Evolutionary conservation across 2,329 filamentous ascomycete genomes (phyloP), one percentile per base, ranked within the genome.

Genomic region (Ophiostoma montium): DNA sequence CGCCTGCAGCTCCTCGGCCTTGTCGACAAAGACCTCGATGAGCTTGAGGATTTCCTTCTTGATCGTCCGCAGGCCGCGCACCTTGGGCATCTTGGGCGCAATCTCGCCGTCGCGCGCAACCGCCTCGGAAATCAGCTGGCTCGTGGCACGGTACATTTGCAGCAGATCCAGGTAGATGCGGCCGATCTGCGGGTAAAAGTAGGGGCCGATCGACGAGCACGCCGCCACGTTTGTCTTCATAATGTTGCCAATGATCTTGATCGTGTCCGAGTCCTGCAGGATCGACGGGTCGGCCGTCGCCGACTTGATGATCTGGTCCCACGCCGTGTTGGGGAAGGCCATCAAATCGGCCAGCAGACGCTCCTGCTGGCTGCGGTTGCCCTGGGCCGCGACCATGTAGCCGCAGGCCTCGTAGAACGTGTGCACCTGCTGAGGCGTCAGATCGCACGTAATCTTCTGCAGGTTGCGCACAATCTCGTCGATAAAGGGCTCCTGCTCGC

Each of bases 141-240:
- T 96, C n/a, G 90, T 92, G 36, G 90, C 92, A 47, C 88, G 84
- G 66, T 96, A 98, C 94, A 98, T 98, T 60, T 92, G 90, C 50
- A 98, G 72, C 90, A 98, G 96, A 63, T 98, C 92, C 57, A 94
- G 81, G 65, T 96, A 98, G 58, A 98, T 96, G 50, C 88, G 84
- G 36, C 90, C 92, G 58, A 98, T 95, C 63, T 98, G 92, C 12
- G 92, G 90, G 61, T 95, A 95, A 66, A 98, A 98, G 68, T 96
- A 98, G 47, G 86, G 81, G 32, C 94, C 92, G 51, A 98, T 92
- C 1, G 92, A 96, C 33, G 86, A 86, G 65, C 92, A 98, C 33
- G 92, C 92, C n/a, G 94, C 90, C 5, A 98, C 92, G 59, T 98
- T 98, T 1, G 92, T 98, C 76, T 98, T 98, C 92, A 98, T 98